phyloP scores from a whole-genome alignment of 768 basidiomycete species.

The Daedalea quercina region DNA sequence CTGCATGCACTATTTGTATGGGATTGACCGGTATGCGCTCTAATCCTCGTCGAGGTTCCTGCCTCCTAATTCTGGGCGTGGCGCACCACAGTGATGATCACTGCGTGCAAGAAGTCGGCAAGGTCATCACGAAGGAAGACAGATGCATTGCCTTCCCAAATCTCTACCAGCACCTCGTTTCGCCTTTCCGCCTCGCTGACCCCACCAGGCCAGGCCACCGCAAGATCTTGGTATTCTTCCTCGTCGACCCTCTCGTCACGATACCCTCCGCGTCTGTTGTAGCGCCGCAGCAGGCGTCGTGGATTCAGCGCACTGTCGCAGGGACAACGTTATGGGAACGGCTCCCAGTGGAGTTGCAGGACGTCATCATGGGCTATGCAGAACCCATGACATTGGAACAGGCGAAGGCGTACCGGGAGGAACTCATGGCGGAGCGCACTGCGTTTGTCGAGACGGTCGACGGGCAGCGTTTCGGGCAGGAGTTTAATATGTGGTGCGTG shows the following conservation, averaged over 20 bases:
- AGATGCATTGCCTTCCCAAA: conserved; percentile 31
- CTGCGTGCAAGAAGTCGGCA: conserved; percentile 14
- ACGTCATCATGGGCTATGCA: conserved; percentile 8
- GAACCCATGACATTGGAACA: conserved; percentile 8
- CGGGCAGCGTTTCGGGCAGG: conserved; percentile 4
- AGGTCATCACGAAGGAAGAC: conserved; percentile 20
- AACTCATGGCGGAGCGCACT: conserved; percentile 17
- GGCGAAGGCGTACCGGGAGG: conserved; percentile 9
- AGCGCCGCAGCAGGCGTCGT: conserved; percentile 25
- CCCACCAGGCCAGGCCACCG: conserved; percentile 28
- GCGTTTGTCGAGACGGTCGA: conserved; percentile 7
- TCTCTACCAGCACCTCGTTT: conserved; percentile 30
- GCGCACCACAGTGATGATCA: not conserved
- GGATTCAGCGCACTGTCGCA: conserved; percentile 9
- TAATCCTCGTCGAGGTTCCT: too few species aligned
- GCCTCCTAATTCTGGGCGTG: too few species aligned
- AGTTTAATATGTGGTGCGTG: conserved; percentile 13
- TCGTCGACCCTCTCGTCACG: conserved; percentile 27
- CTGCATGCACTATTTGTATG: conserved; percentile 9
- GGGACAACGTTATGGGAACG: not conserved
- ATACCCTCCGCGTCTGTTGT: conserved; percentile 26
- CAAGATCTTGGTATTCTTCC: conserved; percentile 32
- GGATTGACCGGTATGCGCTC: conserved; percentile 5
- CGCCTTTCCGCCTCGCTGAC: conserved; percentile 28
- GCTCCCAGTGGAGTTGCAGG: conserved; percentile 16